phyloP scores from a whole-genome alignment of 169 alveolate genomes.

The Plasmodium billcollinsi region DNA sequence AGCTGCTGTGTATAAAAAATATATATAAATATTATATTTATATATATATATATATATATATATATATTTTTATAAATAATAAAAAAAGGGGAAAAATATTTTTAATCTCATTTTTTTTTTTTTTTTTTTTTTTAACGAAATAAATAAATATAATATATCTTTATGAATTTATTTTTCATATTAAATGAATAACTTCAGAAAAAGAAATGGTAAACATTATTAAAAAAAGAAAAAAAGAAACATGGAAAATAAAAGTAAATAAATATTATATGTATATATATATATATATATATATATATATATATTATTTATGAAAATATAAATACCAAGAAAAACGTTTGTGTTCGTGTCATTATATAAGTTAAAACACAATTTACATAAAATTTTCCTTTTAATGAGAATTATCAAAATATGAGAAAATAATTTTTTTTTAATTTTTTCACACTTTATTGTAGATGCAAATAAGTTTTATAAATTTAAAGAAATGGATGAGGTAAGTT shows the following conservation, averaged over 20 bases:
- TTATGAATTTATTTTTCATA: slow-evolving; percentile 11
- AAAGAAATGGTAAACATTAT: slow-evolving; percentile 64
- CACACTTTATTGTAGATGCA: slow-evolving; percentile 39
- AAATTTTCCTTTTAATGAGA: slow-evolving; percentile 5
- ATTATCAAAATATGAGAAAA: background rate
- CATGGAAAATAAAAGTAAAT: background rate
- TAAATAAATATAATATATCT: slow-evolving; percentile 6
- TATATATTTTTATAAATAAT: too few species aligned
- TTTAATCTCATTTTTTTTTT: slow-evolving; percentile 9
- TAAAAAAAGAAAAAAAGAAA: background rate
- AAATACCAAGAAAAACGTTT: background rate
- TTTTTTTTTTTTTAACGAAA: slow-evolving; percentile 33
- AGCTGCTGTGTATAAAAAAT: too few species aligned
- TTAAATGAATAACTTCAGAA: slow-evolving; percentile 63
- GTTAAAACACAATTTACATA: background rate
- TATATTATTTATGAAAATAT: slow-evolving; percentile 1
- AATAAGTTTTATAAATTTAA: slow-evolving; percentile 63
- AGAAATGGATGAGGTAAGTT: slow-evolving; percentile 77
- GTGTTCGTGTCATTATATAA: background rate
- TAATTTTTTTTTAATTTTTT: slow-evolving; percentile 7
- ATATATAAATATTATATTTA: too few species aligned
- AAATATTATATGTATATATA: background rate
- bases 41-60: too few species aligned
- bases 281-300: slow-evolving; percentile 1
- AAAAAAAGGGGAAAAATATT: background rate